A percentile compares a stretch with the other conserved stretches of the same genome.
These are phyloP conservation scores for Penicillium sp. DNA, from an alignment of 2,329 filamentous ascomycete genomes.

Conservation along the genomic window DNA sequence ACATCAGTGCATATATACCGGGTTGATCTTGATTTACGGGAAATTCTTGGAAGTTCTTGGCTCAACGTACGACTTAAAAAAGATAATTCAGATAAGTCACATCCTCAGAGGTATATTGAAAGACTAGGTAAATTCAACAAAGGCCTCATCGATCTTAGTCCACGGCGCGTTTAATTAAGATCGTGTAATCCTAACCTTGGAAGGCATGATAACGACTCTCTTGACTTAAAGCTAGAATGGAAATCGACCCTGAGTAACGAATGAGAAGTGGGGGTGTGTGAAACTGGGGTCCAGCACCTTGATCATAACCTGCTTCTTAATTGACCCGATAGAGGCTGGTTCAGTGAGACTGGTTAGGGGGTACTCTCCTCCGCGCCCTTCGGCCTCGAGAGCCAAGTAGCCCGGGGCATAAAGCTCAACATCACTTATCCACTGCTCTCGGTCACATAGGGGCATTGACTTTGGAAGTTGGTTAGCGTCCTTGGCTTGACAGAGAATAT, in stretches of 20 bases:
- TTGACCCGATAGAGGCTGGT: neutral
- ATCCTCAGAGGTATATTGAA: too few species aligned
- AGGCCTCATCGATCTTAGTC: too few species aligned
- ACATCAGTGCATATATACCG: neutral
- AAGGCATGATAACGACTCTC: too few species aligned
- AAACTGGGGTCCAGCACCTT: constrained; percentile 3
- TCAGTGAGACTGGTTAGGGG: constrained; percentile 1
- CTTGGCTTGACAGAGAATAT: constrained; percentile 16
- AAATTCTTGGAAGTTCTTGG: too few species aligned
- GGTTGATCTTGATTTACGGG: too few species aligned
- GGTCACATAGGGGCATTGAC: constrained; percentile 11
- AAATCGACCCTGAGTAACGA: too few species aligned
- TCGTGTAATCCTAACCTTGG: too few species aligned
- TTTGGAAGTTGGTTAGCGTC: constrained; percentile 13
- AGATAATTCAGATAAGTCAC: too few species aligned
- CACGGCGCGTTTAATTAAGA: too few species aligned
- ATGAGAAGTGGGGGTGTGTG: neutral
- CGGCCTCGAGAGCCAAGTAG: constrained; percentile 18
- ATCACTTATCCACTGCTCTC: constrained; percentile 17
- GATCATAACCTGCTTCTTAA: constrained; percentile 3
- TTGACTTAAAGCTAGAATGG: too few species aligned
- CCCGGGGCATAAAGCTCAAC: constrained; percentile 17
- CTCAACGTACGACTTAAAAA: too few species aligned
- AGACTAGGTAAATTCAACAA: too few species aligned
- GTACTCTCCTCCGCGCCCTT: constrained; percentile 7